phyloP scores from a whole-genome alignment of 2,329 filamentous ascomycete species.

The Diaporthe amygdali region DNA sequence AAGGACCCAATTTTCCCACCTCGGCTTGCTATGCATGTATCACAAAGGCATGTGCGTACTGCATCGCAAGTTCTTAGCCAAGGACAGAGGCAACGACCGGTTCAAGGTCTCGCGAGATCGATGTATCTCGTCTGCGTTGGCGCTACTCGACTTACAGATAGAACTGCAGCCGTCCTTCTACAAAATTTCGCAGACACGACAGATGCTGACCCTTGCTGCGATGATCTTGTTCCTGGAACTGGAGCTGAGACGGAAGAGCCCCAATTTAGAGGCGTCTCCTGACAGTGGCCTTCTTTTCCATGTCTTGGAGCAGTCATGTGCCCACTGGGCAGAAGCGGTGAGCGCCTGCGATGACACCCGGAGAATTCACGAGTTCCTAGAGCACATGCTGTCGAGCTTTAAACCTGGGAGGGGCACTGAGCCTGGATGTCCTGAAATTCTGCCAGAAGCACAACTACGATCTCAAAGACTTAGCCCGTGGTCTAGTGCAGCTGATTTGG shows the following conservation, averaged over 20 bases:
- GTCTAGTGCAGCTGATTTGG: neutral
- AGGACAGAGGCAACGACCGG: constrained; percentile 14
- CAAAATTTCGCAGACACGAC: constrained; percentile 30
- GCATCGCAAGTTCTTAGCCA: constrained; percentile 52
- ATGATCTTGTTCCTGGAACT: constrained; percentile 32
- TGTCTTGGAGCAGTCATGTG: constrained; percentile 25
- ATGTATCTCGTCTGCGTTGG: constrained; percentile 34
- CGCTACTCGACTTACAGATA: constrained; percentile 30
- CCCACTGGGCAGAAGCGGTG: constrained; percentile 22
- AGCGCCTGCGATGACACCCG: constrained; percentile 25
- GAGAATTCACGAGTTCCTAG: constrained; percentile 22
- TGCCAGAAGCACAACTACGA: constrained; percentile 20
- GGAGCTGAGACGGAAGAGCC: constrained; percentile 25
- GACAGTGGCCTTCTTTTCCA: constrained; percentile 20
- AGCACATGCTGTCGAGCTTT: constrained; percentile 24
- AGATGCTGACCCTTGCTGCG: constrained; percentile 33
- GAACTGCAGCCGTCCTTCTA: constrained; percentile 29
- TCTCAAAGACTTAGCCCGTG: neutral
- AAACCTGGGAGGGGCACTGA: neutral
- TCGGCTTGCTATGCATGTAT: constrained; percentile 55
- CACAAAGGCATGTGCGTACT: constrained; percentile 55
- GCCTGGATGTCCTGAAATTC: constrained; percentile 28
- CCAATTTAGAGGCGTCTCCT: constrained; percentile 13
- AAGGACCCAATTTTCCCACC: constrained; percentile 44
- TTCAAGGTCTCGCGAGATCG: constrained; percentile 29